Evolutionary conservation across 2,329 filamentous ascomycete species (phyloP), one percentile per base, ranked within the genome.

Genomic region (Pseudogymnoascus pannorum): DNA sequence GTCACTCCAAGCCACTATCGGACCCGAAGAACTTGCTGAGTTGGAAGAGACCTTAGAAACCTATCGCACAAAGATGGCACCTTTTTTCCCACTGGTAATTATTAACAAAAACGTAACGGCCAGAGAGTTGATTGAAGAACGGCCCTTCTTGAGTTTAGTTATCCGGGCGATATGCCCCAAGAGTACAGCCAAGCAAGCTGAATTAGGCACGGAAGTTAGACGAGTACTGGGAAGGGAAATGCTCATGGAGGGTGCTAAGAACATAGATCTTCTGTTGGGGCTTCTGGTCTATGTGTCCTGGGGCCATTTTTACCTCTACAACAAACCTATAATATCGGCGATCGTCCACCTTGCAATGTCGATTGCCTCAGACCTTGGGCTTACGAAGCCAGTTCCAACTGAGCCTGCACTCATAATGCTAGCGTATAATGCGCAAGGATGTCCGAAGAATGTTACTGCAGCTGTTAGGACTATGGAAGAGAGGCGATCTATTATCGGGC

Each of bases 381-480:
- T 65, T n/a, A 66, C 60, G 33, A 66, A 61, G 42, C 35, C 64
- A 6, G 54, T 61, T 38, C 60, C 63, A 11, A 65, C 60, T 12
- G 61, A 66, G 58, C 61, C 51, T 9, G 51, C 20, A 9, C 26
- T 54, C 24, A 54, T 54, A 9, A 54, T 54, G 44, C 44, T 54
- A 31, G n/a, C 44, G 4, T 54, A 54, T 20, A 54, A 54, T 31
- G 44, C 44, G n/a, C 44, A 54, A 18, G 44, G 44, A 18, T 54
- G 44, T 12, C 44, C 44, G 24, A 54, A 9, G 44, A 54, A 8
- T 12, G n/a, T 9, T 12, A 54, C 24, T 54, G n/a, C 4, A 29
- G 44, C 24, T 9, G 18, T 60, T 38, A 60, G 63, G 38, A 64
- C 63, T 5, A 51, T 64, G 44, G 63, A 64, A 51, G 63, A 64